Conservation (phyloP, 805 yeast species). For the Jamesozyma gamospora region DNA sequence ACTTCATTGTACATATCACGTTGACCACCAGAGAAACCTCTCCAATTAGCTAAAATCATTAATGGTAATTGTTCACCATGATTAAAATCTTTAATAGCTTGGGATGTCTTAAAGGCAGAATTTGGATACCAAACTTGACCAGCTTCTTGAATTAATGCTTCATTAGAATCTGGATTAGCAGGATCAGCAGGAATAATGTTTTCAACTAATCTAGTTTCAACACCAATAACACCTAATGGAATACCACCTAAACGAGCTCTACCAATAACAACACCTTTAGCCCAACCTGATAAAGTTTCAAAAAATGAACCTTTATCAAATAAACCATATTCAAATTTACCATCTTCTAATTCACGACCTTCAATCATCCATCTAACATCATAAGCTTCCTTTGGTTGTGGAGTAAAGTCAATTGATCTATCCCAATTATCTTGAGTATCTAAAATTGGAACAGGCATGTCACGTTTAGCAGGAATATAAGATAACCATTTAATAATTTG, state of each 20-base stretch:
- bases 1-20: conserved; percentile 99
- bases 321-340: conserved; percentile 66
- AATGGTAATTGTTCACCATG: conserved; percentile 96
- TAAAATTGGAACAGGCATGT: conserved; percentile 81
- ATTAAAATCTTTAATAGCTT: conserved; percentile 95
- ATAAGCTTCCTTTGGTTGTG: conserved; percentile 60
- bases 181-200: conserved; percentile 96
- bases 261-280: conserved; percentile 96
- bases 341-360: conserved; percentile 60
- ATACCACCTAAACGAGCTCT: conserved; percentile 98
- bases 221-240: conserved; percentile 96
- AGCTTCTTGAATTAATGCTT: conserved; percentile 80
- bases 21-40: conserved; percentile 99
- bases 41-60: conserved; percentile 98
- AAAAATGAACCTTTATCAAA: conserved; percentile 90
- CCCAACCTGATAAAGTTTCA: conserved; percentile 97
- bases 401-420: conserved; percentile 76
- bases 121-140: conserved; percentile 99
- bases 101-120: conserved; percentile 98
- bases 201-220: conserved; percentile 84
- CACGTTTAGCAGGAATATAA: conserved; percentile 84
- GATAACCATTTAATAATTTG: conserved; percentile 94
- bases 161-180: conserved; percentile 93
- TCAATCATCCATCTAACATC: conserved; percentile 93
- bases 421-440: conserved; percentile 86